phyloP scores from a whole-genome alignment of 129 eudicot genomes.

The Solidago caesia region DNA sequence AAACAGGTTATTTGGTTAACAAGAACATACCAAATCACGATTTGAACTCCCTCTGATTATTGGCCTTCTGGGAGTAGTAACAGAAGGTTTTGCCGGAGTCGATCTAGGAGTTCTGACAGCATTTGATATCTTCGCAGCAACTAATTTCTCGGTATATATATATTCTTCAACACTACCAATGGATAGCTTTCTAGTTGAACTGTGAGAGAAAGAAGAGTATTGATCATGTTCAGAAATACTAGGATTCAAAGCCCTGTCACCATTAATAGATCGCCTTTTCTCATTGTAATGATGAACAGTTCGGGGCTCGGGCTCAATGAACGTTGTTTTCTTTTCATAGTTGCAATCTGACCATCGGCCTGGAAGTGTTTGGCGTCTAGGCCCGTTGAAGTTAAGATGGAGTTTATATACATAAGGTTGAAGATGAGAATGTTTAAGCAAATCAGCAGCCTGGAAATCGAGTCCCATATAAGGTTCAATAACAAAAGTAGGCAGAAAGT shows the following conservation, averaged over 20 bases:
- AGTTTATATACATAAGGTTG: slow-evolving; percentile 59
- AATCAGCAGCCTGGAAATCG: slow-evolving; percentile 77
- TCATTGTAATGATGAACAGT: slow-evolving; percentile 38
- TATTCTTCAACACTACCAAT: slow-evolving; percentile 56
- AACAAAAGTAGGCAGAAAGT: not conserved
- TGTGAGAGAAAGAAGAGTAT: slow-evolving; percentile 48
- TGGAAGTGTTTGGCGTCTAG: slow-evolving; percentile 62
- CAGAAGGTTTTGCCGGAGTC: slow-evolving; percentile 43
- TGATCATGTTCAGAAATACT: slow-evolving; percentile 72
- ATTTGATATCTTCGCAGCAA: slow-evolving; percentile 45
- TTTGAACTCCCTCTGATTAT: slow-evolving; percentile 47
- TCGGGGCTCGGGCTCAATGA: slow-evolving; percentile 52
- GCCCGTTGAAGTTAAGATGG: slow-evolving; percentile 50
- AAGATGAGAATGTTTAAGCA: slow-evolving; percentile 81
- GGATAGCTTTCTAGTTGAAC: slow-evolving; percentile 50
- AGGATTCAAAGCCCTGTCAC: slow-evolving; percentile 80
- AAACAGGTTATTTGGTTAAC: not conserved
- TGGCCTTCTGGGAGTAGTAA: slow-evolving; percentile 48
- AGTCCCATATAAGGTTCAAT: slow-evolving; percentile 9
- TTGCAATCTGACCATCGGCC: slow-evolving; percentile 41
- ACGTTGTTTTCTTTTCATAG: slow-evolving; percentile 55
- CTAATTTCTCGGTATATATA: slow-evolving; percentile 40
- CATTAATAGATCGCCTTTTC: slow-evolving; percentile 64
- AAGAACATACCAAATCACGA: slow-evolving; percentile 58
- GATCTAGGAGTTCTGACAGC: slow-evolving; percentile 46